Conservation (phyloP, 768 basidiomycete genomes). For the Russula vinacea region DNA sequence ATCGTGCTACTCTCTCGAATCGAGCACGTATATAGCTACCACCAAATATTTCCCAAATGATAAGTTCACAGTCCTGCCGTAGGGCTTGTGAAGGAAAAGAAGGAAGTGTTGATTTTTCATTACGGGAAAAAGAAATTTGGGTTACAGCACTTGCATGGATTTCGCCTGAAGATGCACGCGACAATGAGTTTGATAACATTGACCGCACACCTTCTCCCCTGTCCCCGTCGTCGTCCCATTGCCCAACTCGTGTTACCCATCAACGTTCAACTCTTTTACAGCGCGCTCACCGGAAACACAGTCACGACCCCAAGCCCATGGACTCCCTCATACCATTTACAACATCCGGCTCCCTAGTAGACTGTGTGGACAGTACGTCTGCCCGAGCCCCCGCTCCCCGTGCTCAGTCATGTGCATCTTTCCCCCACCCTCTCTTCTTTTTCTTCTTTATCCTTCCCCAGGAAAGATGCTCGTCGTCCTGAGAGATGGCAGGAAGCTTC, state of each 20-base stretch:
- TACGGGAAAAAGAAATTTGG: not conserved
- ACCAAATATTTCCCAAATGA: not conserved
- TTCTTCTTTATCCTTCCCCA: constrained; percentile 36
- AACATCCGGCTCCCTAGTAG: constrained; percentile 96
- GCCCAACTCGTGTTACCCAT: not conserved
- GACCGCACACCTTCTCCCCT: not conserved
- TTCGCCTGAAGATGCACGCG: not conserved
- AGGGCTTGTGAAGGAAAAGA: not conserved
- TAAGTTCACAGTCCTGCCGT: too few species aligned
- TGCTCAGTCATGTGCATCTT: constrained; percentile 24
- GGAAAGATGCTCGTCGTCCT: constrained; percentile 99
- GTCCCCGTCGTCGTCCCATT: not conserved
- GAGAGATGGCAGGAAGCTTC: constrained; percentile 92
- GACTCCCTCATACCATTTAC: constrained; percentile 98
- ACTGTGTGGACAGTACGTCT: constrained; percentile 99
- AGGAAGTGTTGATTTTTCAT: not conserved
- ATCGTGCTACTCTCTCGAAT: not conserved
- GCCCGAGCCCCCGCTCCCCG: constrained; percentile 37
- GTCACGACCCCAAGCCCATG: constrained; percentile 46
- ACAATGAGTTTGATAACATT: not conserved
- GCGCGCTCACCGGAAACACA: not conserved
- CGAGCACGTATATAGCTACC: not conserved
- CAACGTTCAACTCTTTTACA: not conserved
- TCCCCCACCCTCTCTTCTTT: not conserved
- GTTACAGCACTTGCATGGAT: not conserved